These are phyloP conservation scores for Gnomoniopsis sp. DNA, from an alignment of 2,329 filamentous ascomycete genomes.

Conservation along the genomic window DNA sequence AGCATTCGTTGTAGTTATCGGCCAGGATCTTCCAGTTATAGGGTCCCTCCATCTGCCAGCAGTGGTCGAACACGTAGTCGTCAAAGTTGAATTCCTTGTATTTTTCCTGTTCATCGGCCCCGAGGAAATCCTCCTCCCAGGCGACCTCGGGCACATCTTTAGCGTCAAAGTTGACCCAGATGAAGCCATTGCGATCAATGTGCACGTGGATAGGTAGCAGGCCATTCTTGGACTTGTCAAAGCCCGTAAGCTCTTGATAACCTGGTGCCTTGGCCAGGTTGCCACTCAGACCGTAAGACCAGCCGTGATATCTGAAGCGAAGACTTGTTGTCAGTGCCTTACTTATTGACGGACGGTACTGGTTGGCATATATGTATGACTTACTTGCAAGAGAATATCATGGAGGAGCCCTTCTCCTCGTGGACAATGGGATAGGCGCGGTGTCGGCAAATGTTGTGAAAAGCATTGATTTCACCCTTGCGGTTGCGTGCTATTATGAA, in stretches of 20 bases:
- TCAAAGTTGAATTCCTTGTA: slow-evolving; percentile 45
- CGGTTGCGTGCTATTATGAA: slow-evolving; percentile 51
- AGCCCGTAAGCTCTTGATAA: slow-evolving; percentile 53
- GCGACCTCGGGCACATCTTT: slow-evolving; percentile 39
- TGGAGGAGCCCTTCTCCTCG: slow-evolving; percentile 45
- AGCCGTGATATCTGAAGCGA: slow-evolving; percentile 30
- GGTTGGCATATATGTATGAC: neutral
- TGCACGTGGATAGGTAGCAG: slow-evolving; percentile 54
- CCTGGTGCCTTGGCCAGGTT: slow-evolving; percentile 58
- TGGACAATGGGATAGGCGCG: slow-evolving; percentile 57
- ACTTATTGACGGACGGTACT: neutral
- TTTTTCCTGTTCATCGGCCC: slow-evolving; percentile 42
- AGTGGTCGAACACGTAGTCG: slow-evolving; percentile 55
- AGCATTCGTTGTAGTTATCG: slow-evolving; percentile 67
- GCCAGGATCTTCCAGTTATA: slow-evolving; percentile 60
- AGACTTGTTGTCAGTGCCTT: neutral
- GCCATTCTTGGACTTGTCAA: slow-evolving; percentile 53
- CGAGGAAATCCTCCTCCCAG: slow-evolving; percentile 51
- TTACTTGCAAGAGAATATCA: slow-evolving; percentile 54
- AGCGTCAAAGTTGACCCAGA: slow-evolving; percentile 57
- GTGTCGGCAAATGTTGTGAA: slow-evolving; percentile 62
- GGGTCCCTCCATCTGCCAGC: slow-evolving; percentile 53
- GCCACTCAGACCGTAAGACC: slow-evolving; percentile 57
- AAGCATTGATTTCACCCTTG: slow-evolving; percentile 51
- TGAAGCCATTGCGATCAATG: slow-evolving; percentile 50